Base-by-base conservation (phyloP, 2,329 filamentous ascomycete species). In the Colletotrichum sp. region DNA sequence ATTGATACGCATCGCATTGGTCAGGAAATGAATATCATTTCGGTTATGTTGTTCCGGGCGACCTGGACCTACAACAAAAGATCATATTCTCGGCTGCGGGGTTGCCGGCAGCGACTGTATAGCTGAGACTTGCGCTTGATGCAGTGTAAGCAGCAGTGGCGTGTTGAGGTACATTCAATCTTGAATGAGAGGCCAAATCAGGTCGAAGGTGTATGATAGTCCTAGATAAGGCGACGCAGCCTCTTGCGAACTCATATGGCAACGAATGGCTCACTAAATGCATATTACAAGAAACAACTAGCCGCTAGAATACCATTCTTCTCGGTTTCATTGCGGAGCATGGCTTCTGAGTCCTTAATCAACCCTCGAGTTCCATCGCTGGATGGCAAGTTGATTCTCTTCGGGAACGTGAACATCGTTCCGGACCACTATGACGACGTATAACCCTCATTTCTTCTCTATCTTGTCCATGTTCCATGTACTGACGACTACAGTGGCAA, bases 371-470 rank as follows among this genome's bases (percentile, higher is more conserved):
- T 52, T 21, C 55, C 55, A 36, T 52, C 36, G 2, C n/a, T 74
- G 10, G 34, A 64, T 3, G 71, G 24, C 39, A 74, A 74, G 18
- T 16, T 70, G 12, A 59, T 78, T 63, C 76, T 79, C 65, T 80
- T 80, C 49, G 79, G 77, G 16, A 85, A 84, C 65, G 83, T 83
- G 71, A 85, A 85, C 69, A 84, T 85, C 75, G 79, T 85, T 3
- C 83, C 83, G 15, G 83, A 82, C 68, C 78, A 75, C 62, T 86
- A 86, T 68, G 78, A 81, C 34, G 80, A 81, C 36, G 84, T 85
- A 3, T 28, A 15, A 3, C 55, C 55, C 44, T 24, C 44, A 28
- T 12, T 28, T 4, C 3, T 59, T 1, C 16, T 16, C 24, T 18
- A 9, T 16, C 55, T 24, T 26, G 2, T 3, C 8, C n/a, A 16